Conservation (phyloP, 1,139 yeast genomes). For the Debaryomycetaceae sp. region DNA sequence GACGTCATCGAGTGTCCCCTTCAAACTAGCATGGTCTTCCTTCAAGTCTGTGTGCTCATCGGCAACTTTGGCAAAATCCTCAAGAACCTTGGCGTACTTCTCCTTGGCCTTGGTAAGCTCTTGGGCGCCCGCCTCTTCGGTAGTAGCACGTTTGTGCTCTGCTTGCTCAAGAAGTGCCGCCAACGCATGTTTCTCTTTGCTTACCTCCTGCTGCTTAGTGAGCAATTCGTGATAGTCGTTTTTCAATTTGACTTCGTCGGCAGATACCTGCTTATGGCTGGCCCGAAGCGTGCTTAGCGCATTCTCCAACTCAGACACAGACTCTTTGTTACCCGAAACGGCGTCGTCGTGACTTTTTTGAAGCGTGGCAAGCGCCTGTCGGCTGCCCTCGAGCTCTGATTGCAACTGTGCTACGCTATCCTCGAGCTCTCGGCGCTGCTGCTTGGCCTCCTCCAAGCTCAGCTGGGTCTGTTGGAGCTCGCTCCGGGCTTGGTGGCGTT, state of each 20-base stretch:
- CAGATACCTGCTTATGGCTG: conserved; percentile 1
- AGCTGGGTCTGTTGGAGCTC: too few relatives aligned
- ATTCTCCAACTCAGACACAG: conserved; percentile 3
- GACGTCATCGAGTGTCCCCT: too few relatives aligned
- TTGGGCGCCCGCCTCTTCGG: conserved; percentile 10
- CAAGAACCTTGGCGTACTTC: conserved; percentile 5
- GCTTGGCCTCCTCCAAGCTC: too few relatives aligned
- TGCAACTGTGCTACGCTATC: too few relatives aligned
- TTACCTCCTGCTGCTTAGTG: conserved; percentile 5
- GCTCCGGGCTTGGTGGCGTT: too few relatives aligned
- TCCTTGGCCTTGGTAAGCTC: conserved; percentile 9
- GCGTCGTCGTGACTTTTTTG: too few relatives aligned
- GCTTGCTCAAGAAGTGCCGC: conserved; percentile 3
- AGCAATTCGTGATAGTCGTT: conserved; percentile 4
- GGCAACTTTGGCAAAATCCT: conserved; percentile 3
- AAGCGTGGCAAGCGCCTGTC: too few relatives aligned
- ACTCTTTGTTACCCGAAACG: too few relatives aligned
- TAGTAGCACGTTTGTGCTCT: conserved; percentile 2
- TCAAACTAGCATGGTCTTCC: conserved; percentile 9
- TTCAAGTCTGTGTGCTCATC: conserved; percentile 7
- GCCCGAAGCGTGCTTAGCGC: conserved; percentile 5
- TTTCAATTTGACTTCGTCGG: conserved; percentile 4
- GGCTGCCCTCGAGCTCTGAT: too few relatives aligned
- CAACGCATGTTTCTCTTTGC: conserved; percentile 4
- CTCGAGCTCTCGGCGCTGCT: too few relatives aligned